A percentile compares a stretch with the other conserved stretches of the same genome.
phyloP scores from a whole-genome alignment of 2,329 filamentous ascomycete genomes.

The Epichloe scottii region DNA sequence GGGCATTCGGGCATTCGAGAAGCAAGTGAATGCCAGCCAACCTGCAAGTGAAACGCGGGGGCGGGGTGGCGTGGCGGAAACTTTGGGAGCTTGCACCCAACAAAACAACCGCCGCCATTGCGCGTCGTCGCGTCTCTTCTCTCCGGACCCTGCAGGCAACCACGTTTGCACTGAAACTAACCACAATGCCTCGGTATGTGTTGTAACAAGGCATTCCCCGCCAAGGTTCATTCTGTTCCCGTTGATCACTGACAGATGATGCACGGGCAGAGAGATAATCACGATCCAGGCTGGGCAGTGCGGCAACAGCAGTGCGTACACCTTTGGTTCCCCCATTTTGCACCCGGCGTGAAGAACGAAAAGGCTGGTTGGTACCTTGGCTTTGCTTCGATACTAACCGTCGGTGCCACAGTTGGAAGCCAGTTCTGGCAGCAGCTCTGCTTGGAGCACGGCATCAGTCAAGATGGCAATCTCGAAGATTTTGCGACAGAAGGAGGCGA shows the following conservation, averaged over 20 bases:
- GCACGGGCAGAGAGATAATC: constrained; percentile 73
- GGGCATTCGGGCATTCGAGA: too few relatives aligned
- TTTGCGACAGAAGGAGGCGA: constrained; percentile 97
- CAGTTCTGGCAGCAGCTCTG: constrained; percentile 99
- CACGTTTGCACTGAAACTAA: not conserved
- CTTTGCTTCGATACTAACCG: constrained; percentile 1
- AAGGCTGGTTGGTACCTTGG: not conserved
- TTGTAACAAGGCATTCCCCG: not conserved
- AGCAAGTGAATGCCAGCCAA: not conserved
- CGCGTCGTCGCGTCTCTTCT: constrained; percentile 6
- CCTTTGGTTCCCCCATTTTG: too few relatives aligned
- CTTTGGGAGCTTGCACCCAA: not conserved
- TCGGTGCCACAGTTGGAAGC: constrained; percentile 57
- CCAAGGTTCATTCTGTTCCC: not conserved
- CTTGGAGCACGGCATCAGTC: constrained; percentile 94
- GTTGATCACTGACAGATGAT: constrained; percentile 1
- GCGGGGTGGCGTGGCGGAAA: too few relatives aligned
- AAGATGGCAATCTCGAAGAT: constrained; percentile 92
- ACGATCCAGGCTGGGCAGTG: constrained; percentile 98
- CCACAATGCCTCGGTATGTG: constrained; percentile 17
- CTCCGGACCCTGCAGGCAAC: not conserved
- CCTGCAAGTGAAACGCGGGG: constrained; percentile 5
- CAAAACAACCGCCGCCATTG: not conserved
- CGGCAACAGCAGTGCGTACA: constrained; percentile 87
- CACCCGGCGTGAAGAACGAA: not conserved